A percentile compares a stretch with the other conserved stretches of the same genome.
Evolutionary conservation across 768 basidiomycete genomes (phyloP).

Genomic region (Boletus rubroflammeus): DNA sequence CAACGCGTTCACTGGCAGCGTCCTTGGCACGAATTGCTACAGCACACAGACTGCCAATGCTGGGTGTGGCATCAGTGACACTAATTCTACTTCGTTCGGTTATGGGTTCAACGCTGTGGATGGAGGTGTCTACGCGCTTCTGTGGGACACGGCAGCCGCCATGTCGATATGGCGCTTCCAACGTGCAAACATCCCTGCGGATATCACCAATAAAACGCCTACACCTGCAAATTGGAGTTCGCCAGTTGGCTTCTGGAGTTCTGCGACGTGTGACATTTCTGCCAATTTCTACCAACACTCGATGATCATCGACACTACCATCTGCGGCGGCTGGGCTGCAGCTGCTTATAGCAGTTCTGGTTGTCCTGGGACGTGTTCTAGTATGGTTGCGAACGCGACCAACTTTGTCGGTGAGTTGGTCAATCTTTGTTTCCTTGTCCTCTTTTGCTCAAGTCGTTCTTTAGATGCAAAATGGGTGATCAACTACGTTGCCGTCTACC

Average conservation of each 20-base stretch:
- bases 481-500: constrained; percentile 55
- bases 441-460: constrained; percentile 8
- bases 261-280: constrained; percentile 45
- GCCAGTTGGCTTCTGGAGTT: constrained; percentile 51
- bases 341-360: constrained; percentile 26
- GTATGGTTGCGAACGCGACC: constrained; percentile 49
- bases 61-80: constrained; percentile 50
- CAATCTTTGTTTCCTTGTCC: not conserved
- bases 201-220: constrained; percentile 45
- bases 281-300: constrained; percentile 51
- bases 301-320: constrained; percentile 40
- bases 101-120: constrained; percentile 30
- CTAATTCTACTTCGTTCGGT: constrained; percentile 41
- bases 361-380: constrained; percentile 42
- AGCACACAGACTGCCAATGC: constrained; percentile 39
- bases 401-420: constrained; percentile 46
- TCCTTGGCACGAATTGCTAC: constrained; percentile 35
- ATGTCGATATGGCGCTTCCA: constrained; percentile 58
- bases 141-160: constrained; percentile 46
- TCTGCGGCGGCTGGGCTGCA: constrained; percentile 33
- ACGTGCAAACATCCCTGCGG: constrained; percentile 47
- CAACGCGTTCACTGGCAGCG: constrained; percentile 18
- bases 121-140: constrained; percentile 55
- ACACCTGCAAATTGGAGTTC: constrained; percentile 49
- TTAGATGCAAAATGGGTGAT: constrained; percentile 55